These are phyloP conservation scores for Picea sitchensis DNA, from an alignment of 75 land plant species.

Conservation along the genomic window DNA sequence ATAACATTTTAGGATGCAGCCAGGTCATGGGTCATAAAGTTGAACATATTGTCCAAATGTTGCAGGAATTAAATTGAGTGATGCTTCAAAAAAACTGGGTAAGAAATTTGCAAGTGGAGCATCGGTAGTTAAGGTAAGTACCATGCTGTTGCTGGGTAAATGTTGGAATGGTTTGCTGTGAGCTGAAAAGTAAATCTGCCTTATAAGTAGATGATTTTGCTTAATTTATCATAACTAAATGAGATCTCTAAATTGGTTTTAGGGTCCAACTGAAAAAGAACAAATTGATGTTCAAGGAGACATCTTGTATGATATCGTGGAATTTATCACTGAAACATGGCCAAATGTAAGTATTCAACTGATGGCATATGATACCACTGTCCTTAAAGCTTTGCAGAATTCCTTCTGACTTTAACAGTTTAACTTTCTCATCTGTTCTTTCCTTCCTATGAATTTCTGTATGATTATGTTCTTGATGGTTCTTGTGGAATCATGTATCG, in stretches of 20 bases:
- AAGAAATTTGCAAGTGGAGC: conserved; percentile 99
- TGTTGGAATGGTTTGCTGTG: background rate
- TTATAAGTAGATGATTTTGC: background rate
- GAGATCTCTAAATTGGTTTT: background rate
- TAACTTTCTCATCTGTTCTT: background rate
- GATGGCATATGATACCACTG: background rate
- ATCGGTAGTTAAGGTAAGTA: conserved; percentile 90
- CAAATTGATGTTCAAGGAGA: conserved; percentile 99
- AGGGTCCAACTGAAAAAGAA: conserved; percentile 99
- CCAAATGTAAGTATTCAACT: conserved; percentile 57
- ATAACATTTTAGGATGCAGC: background rate
- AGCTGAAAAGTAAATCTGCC: background rate
- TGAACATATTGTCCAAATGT: conserved; percentile 1
- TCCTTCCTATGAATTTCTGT: background rate
- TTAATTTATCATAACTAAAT: background rate
- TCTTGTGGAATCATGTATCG: background rate
- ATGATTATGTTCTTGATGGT: background rate
- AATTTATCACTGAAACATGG: conserved; percentile 93
- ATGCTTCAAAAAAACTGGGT: conserved; percentile 98
- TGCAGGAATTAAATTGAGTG: conserved; percentile 88
- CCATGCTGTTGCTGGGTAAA: background rate
- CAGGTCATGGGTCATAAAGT: background rate
- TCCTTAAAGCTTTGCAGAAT: conserved; percentile 3
- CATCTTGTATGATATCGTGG: conserved; percentile 85
- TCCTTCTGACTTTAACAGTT: background rate